These are phyloP conservation scores for Chaetomium sp. DNA, from an alignment of 2,329 filamentous ascomycete species.

Conservation along the genomic window DNA sequence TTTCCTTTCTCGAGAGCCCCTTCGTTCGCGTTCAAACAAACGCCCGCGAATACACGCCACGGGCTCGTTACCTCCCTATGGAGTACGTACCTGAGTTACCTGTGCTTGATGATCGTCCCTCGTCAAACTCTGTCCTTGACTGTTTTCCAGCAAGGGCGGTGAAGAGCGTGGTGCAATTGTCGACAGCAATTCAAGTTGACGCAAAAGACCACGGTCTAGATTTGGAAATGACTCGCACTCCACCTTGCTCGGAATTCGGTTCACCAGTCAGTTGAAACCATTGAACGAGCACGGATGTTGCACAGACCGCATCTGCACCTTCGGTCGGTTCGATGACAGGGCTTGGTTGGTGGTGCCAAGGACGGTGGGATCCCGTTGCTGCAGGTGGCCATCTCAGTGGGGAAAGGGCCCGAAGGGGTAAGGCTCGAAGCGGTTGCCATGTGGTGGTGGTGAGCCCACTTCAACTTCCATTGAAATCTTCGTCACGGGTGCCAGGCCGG, in stretches of 20 bases:
- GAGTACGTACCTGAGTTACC: no score
- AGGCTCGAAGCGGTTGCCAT: slow-evolving; percentile 13
- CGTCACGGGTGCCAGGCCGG: slow-evolving; percentile 6
- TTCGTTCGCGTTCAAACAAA: background rate
- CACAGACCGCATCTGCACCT: slow-evolving; percentile 16
- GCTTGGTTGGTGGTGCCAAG: slow-evolving; percentile 5
- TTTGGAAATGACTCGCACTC: background rate
- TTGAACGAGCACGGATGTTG: slow-evolving; percentile 19
- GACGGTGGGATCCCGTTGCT: slow-evolving; percentile 18
- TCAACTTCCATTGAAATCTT: no score
- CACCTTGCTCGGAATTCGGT: slow-evolving; percentile 14
- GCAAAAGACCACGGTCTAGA: background rate
- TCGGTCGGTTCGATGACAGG: background rate
- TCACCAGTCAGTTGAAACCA: slow-evolving; percentile 16
- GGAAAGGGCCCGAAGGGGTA: background rate
- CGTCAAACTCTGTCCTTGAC: background rate
- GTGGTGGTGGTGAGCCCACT: slow-evolving; percentile 11
- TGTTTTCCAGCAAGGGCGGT: background rate
- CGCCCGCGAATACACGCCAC: background rate
- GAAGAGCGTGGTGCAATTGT: background rate
- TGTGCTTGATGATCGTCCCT: background rate
- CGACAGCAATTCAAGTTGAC: background rate
- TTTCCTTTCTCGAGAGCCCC: background rate
- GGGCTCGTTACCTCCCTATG: no score
- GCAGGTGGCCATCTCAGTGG: slow-evolving; percentile 10